A percentile compares a stretch with the other conserved stretches of the same genome.
Evolutionary conservation across 306 rosid genomes (phyloP).

Genomic region (Casuarina glauca): DNA sequence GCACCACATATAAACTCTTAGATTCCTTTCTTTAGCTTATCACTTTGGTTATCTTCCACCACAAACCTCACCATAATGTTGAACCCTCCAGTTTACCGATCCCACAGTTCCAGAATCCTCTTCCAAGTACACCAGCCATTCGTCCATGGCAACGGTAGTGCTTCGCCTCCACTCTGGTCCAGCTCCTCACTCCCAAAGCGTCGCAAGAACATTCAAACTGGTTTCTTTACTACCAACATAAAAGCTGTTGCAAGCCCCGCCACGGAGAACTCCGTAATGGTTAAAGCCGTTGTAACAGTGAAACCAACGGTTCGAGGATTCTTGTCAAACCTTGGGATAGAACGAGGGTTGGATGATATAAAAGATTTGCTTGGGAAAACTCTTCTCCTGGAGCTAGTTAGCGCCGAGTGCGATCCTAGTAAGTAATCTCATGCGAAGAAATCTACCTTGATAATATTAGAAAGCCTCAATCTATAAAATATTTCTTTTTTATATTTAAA

Average conservation of each 20-base stretch:
- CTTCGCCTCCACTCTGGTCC: conserved; percentile 26
- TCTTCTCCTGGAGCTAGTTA: conserved; percentile 56
- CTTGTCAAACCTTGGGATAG: conserved; percentile 45
- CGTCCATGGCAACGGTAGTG: neutral
- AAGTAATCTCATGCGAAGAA: conserved; percentile 4
- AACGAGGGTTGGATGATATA: conserved; percentile 49
- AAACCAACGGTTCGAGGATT: conserved; percentile 38
- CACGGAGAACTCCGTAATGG: neutral
- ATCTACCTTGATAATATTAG: neutral
- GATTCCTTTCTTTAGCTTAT: neutral
- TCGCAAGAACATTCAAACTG: conserved; percentile 2
- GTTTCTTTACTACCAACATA: conserved; percentile 11
- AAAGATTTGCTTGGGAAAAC: conserved; percentile 72
- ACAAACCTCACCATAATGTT: conserved; percentile 20
- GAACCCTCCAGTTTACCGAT: conserved; percentile 21
- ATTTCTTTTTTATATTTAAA: too few species aligned
- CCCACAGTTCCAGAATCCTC: conserved; percentile 19
- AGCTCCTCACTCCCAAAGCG: neutral
- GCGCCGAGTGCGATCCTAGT: conserved; percentile 46
- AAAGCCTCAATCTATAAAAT: too few species aligned
- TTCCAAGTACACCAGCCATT: conserved; percentile 15
- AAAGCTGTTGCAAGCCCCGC: conserved; percentile 7
- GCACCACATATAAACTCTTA: neutral
- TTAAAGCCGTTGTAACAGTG: conserved; percentile 36
- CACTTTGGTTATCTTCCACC: neutral